These are phyloP conservation scores for Talaromyces thailandensis DNA, from an alignment of 495 filamentous ascomycete species.

Conservation along the genomic window DNA sequence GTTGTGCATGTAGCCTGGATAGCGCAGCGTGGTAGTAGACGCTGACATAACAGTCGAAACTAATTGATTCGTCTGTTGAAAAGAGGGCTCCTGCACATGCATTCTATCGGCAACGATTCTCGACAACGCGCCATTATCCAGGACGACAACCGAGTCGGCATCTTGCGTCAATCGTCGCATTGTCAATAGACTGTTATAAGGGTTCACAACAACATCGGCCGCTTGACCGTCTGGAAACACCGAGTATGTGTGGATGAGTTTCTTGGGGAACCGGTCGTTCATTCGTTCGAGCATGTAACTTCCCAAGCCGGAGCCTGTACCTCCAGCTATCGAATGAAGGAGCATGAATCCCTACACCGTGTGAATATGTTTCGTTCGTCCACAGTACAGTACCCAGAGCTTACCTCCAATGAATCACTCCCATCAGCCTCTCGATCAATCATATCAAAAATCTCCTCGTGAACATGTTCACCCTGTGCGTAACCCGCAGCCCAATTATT, in stretches of 20 bases:
- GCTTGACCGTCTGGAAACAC: slow-evolving; percentile 91
- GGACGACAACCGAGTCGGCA: slow-evolving; percentile 94
- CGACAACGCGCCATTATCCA: slow-evolving; percentile 91
- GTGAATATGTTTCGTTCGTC: background rate
- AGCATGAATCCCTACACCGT: slow-evolving; percentile 80
- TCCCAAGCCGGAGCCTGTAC: slow-evolving; percentile 88
- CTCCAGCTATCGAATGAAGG: slow-evolving; percentile 93
- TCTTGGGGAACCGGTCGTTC: slow-evolving; percentile 97
- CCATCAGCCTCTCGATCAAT: slow-evolving; percentile 98
- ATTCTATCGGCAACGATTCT: slow-evolving; percentile 90
- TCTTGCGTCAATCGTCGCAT: slow-evolving; percentile 90
- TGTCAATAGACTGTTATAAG: slow-evolving; percentile 91
- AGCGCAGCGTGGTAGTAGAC: slow-evolving; percentile 88
- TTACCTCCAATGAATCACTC: slow-evolving; percentile 88
- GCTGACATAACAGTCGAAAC: slow-evolving; percentile 99
- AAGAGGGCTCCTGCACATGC: slow-evolving; percentile 88
- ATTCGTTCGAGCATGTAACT: slow-evolving; percentile 92
- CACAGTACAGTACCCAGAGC: background rate
- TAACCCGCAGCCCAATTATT: slow-evolving; percentile 99
- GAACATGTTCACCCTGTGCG: slow-evolving; percentile 79
- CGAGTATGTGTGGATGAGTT: slow-evolving; percentile 97
- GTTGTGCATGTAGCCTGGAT: slow-evolving; percentile 99
- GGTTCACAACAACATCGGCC: slow-evolving; percentile 90
- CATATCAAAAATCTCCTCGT: slow-evolving; percentile 98
- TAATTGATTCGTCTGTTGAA: slow-evolving; percentile 94